Percentiles rank a stretch among this genome's conserved stretches.
These are phyloP conservation scores for Pistacia atlantica DNA, from an alignment of 345 rosid species.

Conservation along the genomic window DNA sequence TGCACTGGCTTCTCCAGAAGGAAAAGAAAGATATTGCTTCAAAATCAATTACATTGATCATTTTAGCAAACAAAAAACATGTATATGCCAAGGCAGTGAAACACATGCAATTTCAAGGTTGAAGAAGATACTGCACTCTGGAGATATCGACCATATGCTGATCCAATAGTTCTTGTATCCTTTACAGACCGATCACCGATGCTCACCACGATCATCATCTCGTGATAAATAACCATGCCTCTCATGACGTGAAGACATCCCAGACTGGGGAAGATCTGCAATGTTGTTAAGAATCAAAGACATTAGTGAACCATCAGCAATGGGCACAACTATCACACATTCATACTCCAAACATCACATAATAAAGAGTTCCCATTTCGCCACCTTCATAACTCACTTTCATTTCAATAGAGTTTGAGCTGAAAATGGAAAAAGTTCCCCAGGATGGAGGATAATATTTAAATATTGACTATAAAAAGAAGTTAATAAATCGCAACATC, in stretches of 20 bases:
- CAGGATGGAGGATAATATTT: too few species aligned
- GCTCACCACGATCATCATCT: slow-evolving; percentile 60
- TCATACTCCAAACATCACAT: neutral
- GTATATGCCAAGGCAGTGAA: neutral
- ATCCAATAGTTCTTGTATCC: slow-evolving; percentile 73
- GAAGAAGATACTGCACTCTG: slow-evolving; percentile 50
- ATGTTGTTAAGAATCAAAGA: neutral
- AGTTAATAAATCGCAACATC: neutral
- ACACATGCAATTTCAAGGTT: neutral
- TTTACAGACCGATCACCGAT: slow-evolving; percentile 45
- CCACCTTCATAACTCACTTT: neutral
- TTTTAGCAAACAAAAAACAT: slow-evolving; percentile 23
- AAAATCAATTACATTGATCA: slow-evolving; percentile 31
- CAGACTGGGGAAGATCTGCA: slow-evolving; percentile 50
- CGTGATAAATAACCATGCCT: slow-evolving; percentile 49
- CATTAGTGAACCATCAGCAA: neutral
- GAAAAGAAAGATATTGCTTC: slow-evolving; percentile 64
- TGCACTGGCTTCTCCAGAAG: slow-evolving; percentile 59
- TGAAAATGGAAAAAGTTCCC: neutral
- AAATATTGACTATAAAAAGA: too few species aligned
- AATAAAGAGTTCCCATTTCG: neutral
- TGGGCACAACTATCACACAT: neutral
- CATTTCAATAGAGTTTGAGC: neutral
- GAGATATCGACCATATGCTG: slow-evolving; percentile 81
- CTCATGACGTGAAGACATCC: slow-evolving; percentile 47